Conservation (phyloP, 345 rosid genomes). For the Rhizophora apiculata region DNA sequence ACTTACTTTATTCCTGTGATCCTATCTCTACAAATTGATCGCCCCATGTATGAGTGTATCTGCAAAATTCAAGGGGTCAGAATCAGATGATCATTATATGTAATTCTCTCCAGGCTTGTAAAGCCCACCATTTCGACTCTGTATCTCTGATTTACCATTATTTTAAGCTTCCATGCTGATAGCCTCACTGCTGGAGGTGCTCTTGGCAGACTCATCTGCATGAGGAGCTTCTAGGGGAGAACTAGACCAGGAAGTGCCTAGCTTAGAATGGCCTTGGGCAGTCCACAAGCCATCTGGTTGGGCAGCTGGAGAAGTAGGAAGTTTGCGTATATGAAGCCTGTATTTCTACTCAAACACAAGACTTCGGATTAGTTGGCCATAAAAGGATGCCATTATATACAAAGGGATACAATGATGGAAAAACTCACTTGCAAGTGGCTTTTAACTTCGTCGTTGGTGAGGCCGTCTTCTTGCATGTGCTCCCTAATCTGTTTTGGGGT, state of each 20-base stretch:
- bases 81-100: constrained; percentile 15
- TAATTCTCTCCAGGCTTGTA: constrained; percentile 9
- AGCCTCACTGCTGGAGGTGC: constrained; percentile 5
- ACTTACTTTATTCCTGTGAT: constrained; percentile 12
- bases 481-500: constrained; percentile 34
- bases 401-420: not conserved
- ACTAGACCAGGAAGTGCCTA: constrained; percentile 3
- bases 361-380: not conserved
- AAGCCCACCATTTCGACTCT: constrained; percentile 17
- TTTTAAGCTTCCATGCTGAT: constrained; percentile 16
- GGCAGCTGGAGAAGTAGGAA: constrained; percentile 13
- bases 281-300: constrained; percentile 12
- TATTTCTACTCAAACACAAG: constrained; percentile 17
- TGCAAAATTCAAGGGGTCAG: constrained; percentile 25
- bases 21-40: constrained; percentile 11
- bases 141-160: constrained; percentile 22
- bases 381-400: not conserved
- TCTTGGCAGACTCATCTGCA: constrained; percentile 9
- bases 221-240: constrained; percentile 14
- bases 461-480: constrained; percentile 30
- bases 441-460: constrained; percentile 32
- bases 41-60: constrained; percentile 14
- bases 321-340: constrained; percentile 28
- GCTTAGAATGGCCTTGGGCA: constrained; percentile 6
- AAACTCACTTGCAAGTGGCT: constrained; percentile 27